These are phyloP conservation scores for Gossypium rotundifolium DNA, from an alignment of 345 rosid genomes.

Conservation along the genomic window DNA sequence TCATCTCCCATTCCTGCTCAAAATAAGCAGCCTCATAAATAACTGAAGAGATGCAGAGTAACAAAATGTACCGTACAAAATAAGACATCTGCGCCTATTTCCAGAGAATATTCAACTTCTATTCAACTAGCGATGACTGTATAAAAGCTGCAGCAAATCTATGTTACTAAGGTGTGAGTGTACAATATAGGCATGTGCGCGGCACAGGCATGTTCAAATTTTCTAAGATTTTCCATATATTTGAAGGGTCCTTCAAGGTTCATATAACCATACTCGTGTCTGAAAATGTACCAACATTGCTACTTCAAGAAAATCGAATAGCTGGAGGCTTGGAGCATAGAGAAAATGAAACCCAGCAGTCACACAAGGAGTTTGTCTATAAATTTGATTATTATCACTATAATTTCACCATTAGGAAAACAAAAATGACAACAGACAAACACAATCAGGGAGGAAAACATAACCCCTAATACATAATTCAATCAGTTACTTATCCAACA, in stretches of 20 bases:
- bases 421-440: background rate
- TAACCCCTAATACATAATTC: background rate
- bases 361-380: background rate
- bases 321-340: background rate
- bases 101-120: background rate
- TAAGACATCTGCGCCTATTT: background rate
- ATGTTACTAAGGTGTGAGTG: too few species aligned
- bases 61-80: background rate
- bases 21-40: slow-evolving; percentile 17
- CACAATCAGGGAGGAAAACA: background rate
- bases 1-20: slow-evolving; percentile 89
- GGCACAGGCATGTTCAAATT: too few species aligned
- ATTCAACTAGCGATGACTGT: background rate
- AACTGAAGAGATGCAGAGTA: background rate
- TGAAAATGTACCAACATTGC: too few species aligned
- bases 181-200: too few species aligned
- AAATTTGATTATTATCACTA: background rate
- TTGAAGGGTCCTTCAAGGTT: too few species aligned
- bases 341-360: background rate
- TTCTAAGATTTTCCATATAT: too few species aligned
- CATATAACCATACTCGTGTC: too few species aligned
- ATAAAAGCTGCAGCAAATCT: too few species aligned
- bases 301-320: too few species aligned
- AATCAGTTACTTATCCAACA: background rate
- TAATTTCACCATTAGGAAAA: too few species aligned